Base-by-base conservation (phyloP, 1,284 basidiomycete species). In the Inonotus obliquus region DNA sequence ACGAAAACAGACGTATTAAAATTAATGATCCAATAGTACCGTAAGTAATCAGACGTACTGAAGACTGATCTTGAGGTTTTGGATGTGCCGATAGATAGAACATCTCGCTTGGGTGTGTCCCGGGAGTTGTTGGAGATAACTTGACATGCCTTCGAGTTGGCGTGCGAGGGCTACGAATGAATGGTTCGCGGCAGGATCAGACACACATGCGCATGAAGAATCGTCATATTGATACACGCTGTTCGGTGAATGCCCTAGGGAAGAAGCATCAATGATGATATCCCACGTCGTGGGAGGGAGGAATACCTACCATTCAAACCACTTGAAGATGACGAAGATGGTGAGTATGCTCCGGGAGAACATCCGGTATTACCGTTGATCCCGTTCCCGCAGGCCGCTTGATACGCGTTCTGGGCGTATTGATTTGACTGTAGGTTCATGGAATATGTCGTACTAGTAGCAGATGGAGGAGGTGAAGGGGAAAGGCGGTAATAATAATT, bases 151-250 rank as follows among this genome's bases (percentile, higher is more conserved):
- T 65, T 86, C 83, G 25, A 91, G 78, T 63, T 88, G 83, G 57
- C 87, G 85, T 10, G 81, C 80, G 37, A 91, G 78, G 17, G 79
- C 74, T 58, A 86, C 78, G 66, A 88, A 80, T 9, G 82, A 76
- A 61, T 85, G 77, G 49, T 75, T 81, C 13, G 81, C 79, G 1
- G 78, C 82, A 54, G 87, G 84, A 68, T 79, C 85, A 55, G 80
- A 82, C 37, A 86, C 80, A 74, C 88, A 90, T 25, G 81, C 69
- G 69, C 87, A 90, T 65, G 78, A 78, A 55, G 78, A 78, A 55
- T 79, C 73, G 55, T 75, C 70, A 65, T 74, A 57, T 37, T 38
- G 59, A 35, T 60, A 59, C 38, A 41, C 19, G 52, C 57, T 47
- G 39, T 47, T 48, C 13, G 54, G 44, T 10, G 54, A 56, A 11